These are phyloP conservation scores for Chalara sp. DNA, from an alignment of 2,329 filamentous ascomycete species.

Conservation along the genomic window DNA sequence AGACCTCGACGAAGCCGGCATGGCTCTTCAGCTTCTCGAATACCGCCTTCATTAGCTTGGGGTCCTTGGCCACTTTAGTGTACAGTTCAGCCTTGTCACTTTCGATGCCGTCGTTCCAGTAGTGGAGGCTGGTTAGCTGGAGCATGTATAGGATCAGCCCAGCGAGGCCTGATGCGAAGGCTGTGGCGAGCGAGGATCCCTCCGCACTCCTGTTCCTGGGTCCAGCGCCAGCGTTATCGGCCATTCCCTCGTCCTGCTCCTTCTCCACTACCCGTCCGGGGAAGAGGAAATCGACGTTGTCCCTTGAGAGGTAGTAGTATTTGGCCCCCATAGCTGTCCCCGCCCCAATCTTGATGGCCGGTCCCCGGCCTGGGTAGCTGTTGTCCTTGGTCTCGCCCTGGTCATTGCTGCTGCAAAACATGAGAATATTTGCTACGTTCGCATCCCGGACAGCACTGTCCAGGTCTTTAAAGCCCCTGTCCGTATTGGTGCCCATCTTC, in stretches of 20 bases:
- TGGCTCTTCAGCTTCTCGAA: too few relatives aligned
- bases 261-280: constrained; percentile 13
- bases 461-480: constrained; percentile 18
- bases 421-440: constrained; percentile 24
- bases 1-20: too few relatives aligned
- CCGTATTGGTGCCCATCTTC: constrained; percentile 2
- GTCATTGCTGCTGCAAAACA: constrained; percentile 33
- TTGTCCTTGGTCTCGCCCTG: constrained; percentile 15
- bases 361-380: constrained; percentile 16
- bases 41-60: too few relatives aligned
- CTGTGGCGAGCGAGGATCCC: constrained; percentile 24
- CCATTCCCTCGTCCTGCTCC: too few relatives aligned
- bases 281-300: constrained; percentile 24
- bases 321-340: constrained; percentile 15
- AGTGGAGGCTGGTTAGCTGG: too few relatives aligned
- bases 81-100: too few relatives aligned
- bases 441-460: constrained; percentile 25
- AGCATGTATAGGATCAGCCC: constrained; percentile 27
- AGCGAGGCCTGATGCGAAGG: constrained; percentile 25
- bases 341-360: constrained; percentile 18
- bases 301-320: constrained; percentile 13
- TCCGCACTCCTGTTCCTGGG: constrained; percentile 3
- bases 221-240: too few relatives aligned
- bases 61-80: too few relatives aligned
- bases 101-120: too few relatives aligned